Conservation (phyloP, 2,329 filamentous ascomycete species). For the Colletotrichum limetticola region DNA sequence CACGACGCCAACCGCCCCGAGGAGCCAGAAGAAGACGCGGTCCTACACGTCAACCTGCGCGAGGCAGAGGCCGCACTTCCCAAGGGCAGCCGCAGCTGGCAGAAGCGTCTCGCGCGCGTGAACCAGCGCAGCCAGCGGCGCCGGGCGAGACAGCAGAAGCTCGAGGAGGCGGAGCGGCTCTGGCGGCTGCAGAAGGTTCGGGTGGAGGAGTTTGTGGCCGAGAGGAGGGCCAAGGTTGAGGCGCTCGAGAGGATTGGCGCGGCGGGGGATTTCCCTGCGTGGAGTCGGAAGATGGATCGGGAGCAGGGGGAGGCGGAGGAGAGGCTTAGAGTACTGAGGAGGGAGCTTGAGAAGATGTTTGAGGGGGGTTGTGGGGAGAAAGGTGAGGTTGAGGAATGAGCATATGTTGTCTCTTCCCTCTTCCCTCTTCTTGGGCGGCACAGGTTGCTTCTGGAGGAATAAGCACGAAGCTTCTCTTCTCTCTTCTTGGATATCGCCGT, state of each 20-base stretch:
- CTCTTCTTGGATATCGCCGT: not conserved
- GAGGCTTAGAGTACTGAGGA: not conserved
- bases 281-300: not conserved
- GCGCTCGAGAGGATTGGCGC: not conserved
- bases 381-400: not conserved
- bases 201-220: not conserved
- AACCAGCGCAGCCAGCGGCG: not conserved
- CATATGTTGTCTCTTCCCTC: no score
- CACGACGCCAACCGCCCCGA: not conserved
- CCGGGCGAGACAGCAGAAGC: not conserved
- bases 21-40: not conserved
- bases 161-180: not conserved
- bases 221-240: not conserved
- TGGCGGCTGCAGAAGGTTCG: not conserved
- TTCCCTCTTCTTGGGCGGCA: not conserved
- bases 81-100: not conserved
- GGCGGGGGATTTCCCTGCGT: not conserved
- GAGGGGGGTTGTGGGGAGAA: not conserved
- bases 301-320: not conserved
- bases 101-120: not conserved
- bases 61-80: not conserved
- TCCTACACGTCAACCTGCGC: no score
- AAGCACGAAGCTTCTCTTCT: no score
- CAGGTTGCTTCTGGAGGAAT: not conserved
- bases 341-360: not conserved